Percentiles rank a stretch among this genome's conserved stretches.
These are phyloP conservation scores for Cantharellus cinnabarinus DNA, from an alignment of 768 basidiomycete species.

Conservation along the genomic window DNA sequence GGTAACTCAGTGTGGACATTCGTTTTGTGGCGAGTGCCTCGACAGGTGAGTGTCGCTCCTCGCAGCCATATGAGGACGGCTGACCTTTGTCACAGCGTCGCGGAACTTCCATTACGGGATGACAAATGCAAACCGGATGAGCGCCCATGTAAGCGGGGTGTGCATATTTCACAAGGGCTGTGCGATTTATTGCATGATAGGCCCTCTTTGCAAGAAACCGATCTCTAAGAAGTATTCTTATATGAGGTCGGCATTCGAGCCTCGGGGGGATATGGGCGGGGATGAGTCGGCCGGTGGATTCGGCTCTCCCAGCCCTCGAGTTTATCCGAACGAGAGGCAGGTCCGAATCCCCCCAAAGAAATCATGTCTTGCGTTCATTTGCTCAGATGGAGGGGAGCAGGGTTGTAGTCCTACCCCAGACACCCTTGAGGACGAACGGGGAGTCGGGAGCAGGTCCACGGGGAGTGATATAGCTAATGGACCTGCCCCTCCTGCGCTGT, in stretches of 20 bases:
- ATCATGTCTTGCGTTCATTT: too few species aligned
- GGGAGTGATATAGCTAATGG: constrained; percentile 9
- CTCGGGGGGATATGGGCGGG: constrained; percentile 10
- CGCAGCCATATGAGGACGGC: neutral
- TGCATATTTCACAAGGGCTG: neutral
- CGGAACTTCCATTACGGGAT: constrained; percentile 22
- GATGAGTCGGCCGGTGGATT: constrained; percentile 11
- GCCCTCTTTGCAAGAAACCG: constrained; percentile 39
- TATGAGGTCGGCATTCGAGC: constrained; percentile 37
- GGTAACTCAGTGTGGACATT: constrained; percentile 38
- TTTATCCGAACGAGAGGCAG: neutral
- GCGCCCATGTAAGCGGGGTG: constrained; percentile 31
- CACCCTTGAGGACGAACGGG: constrained; percentile 1
- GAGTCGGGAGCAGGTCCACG: constrained; percentile 15
- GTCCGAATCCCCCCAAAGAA: too few species aligned
- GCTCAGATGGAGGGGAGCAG: too few species aligned
- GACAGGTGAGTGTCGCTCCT: constrained; percentile 15
- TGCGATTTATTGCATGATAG: constrained; percentile 13
- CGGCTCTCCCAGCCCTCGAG: constrained; percentile 15
- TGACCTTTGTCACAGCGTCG: constrained; percentile 21
- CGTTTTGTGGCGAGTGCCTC: constrained; percentile 43
- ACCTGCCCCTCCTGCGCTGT: constrained; percentile 13
- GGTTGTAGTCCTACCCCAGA: neutral
- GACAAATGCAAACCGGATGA: constrained; percentile 24
- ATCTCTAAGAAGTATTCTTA: constrained; percentile 32